Base-by-base conservation (phyloP, 2,329 filamentous ascomycete genomes). In the Botrytis deweyae region DNA sequence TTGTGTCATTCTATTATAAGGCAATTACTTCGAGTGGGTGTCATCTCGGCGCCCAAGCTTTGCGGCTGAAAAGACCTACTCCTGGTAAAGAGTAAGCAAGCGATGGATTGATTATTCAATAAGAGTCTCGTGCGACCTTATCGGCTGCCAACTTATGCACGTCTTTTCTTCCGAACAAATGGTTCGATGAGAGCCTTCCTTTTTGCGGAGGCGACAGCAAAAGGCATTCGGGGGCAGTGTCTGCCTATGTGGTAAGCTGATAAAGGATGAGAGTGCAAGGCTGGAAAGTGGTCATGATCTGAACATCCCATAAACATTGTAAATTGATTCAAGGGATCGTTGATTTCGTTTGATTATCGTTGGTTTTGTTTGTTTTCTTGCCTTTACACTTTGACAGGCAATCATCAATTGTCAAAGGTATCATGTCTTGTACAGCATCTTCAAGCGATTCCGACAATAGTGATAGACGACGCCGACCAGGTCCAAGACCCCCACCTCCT, bases 381-480 rank as follows among this genome's bases (percentile, higher is more conserved):
- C 25, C 46, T 42, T 9, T 68, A 12, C 12, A 58, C 18, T 20
- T 33, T 22, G 8, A 25, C 25, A 33, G 36, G 9, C 25, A 58
- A 49, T 14, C 18, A 9, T 12, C 33, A 8, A 40, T 55, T 9
- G 20, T 40, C 42, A 36, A 49, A 14, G 20, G 49, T 18, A 68
- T 42, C 9, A 78, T 78, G 76, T 78, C 75, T 55, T 75, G 74
- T 22, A 38, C 69, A 38, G 40, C 59, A 12, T 70, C 76, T 52
- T 75, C 76, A 58, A 78, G 77, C 74, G 77, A 76, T 44, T 77
- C 76, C 12, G 77, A 78, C 36, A 70, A 72, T n/a, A 72, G 62
- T 29, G 67, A n/a, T 12, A 70, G 72, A 72, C 65, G 64, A 18
- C 49, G 49, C 16, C 38, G 52, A 69, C 29, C n/a, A 5, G 44